phyloP scores from a whole-genome alignment of 495 filamentous ascomycete genomes.

The Penicillium turbatum region DNA sequence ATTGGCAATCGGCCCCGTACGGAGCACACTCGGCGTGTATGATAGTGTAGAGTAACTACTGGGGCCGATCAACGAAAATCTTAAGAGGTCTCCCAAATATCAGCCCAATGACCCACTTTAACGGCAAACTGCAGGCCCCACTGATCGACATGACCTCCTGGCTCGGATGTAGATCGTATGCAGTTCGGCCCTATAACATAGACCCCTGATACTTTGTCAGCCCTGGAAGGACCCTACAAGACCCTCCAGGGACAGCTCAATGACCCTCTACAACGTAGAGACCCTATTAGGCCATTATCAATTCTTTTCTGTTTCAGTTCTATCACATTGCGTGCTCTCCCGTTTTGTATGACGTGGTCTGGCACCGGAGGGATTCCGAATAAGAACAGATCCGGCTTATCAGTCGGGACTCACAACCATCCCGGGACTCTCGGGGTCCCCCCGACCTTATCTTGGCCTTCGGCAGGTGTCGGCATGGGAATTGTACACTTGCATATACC shows the following conservation, averaged over 20 bases:
- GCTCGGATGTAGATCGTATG: neutral
- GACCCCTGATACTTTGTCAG: neutral
- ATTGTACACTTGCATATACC: too few species aligned
- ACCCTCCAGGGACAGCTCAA: too few species aligned
- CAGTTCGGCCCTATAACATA: too few species aligned
- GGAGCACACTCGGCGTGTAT: neutral
- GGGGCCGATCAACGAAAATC: constrained; percentile 1
- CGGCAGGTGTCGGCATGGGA: too few species aligned
- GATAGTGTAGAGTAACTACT: neutral
- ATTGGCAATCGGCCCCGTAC: neutral
- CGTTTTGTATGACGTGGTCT: neutral
- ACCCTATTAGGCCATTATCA: too few species aligned
- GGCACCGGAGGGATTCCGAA: neutral
- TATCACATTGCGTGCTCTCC: too few species aligned
- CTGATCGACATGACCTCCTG: neutral
- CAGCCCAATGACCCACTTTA: neutral
- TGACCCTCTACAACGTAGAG: too few species aligned
- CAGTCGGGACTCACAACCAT: neutral
- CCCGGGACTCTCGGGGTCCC: neutral
- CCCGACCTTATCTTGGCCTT: neutral
- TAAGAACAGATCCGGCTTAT: too few species aligned
- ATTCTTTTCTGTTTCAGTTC: too few species aligned
- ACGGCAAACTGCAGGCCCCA: neutral
- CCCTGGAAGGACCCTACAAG: neutral
- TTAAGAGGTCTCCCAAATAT: neutral